Evolutionary conservation across 805 yeast genomes (phyloP).

Genomic region (Limtongia smithiae): DNA sequence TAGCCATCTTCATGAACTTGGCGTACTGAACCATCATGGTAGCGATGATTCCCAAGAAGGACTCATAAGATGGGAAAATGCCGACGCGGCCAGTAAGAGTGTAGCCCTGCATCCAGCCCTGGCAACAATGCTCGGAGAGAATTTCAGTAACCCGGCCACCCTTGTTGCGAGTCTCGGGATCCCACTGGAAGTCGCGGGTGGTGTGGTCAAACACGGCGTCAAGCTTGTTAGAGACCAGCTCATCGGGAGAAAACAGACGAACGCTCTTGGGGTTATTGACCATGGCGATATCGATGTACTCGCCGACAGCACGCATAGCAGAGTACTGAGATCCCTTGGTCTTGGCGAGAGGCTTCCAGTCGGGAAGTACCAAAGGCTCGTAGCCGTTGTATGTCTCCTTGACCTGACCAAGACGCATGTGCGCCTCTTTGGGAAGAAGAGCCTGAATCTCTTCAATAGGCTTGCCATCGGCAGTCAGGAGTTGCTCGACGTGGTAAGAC

Average conservation of each 20-base stretch:
- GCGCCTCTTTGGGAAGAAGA: slow-evolving; percentile 17
- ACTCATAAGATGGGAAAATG: slow-evolving; percentile 29
- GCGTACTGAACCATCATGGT: slow-evolving; percentile 30
- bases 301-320: slow-evolving; percentile 25
- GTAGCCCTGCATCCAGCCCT: slow-evolving; percentile 31
- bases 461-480: slow-evolving; percentile 20
- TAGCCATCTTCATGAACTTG: slow-evolving; percentile 29
- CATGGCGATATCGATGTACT: slow-evolving; percentile 22
- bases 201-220: slow-evolving; percentile 28
- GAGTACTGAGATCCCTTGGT: slow-evolving; percentile 22
- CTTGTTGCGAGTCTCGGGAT: slow-evolving; percentile 21
- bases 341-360: slow-evolving; percentile 26
- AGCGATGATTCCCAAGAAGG: slow-evolving; percentile 28
- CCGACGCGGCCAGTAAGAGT: slow-evolving; percentile 30
- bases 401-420: slow-evolving; percentile 27
- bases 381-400: slow-evolving; percentile 26
- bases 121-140: slow-evolving; percentile 29
- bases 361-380: slow-evolving; percentile 24
- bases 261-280: slow-evolving; percentile 19
- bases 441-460: slow-evolving; percentile 23
- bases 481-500: slow-evolving; percentile 22
- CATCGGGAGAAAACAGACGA: slow-evolving; percentile 30
- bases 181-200: slow-evolving; percentile 25
- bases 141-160: slow-evolving; percentile 31
- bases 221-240: slow-evolving; percentile 29